phyloP scores from a whole-genome alignment of 805 yeast genomes.

The Candida schatavii region DNA sequence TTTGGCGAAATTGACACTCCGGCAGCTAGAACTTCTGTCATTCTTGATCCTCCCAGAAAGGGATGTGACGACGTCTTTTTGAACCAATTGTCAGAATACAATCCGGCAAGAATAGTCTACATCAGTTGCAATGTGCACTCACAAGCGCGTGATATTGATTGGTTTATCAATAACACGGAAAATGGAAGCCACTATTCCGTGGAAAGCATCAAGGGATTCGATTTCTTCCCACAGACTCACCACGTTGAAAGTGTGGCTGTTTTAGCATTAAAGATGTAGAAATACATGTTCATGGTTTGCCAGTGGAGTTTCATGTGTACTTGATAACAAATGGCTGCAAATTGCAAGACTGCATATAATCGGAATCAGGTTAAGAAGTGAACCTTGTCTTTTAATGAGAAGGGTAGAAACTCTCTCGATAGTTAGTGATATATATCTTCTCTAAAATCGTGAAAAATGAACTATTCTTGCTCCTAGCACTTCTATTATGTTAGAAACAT shows the following conservation, averaged over 20 bases:
- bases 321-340: constrained; percentile 9
- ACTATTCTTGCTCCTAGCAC: too few species aligned
- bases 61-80: constrained; percentile 91
- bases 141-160: constrained; percentile 91
- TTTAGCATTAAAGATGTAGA: constrained; percentile 25
- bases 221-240: constrained; percentile 93
- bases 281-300: too few species aligned
- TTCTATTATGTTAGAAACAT: too few species aligned
- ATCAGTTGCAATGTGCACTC: constrained; percentile 97
- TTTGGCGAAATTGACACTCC: constrained; percentile 80
- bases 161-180: constrained; percentile 65
- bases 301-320: too few species aligned
- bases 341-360: not conserved
- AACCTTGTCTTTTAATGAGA: too few species aligned
- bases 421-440: too few species aligned
- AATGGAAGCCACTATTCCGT: constrained; percentile 64
- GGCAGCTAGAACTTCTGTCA: constrained; percentile 74
- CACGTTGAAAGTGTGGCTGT: constrained; percentile 90
- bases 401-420: too few species aligned
- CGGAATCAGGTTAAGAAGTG: too few species aligned
- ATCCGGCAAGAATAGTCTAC: constrained; percentile 87
- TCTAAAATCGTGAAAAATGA: too few species aligned
- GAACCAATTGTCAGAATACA: constrained; percentile 77
- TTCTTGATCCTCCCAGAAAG: constrained; percentile 95
- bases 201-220: constrained; percentile 89